Base-by-base conservation (phyloP, 164 flowering plant species). In the Aristolochia californica region DNA sequence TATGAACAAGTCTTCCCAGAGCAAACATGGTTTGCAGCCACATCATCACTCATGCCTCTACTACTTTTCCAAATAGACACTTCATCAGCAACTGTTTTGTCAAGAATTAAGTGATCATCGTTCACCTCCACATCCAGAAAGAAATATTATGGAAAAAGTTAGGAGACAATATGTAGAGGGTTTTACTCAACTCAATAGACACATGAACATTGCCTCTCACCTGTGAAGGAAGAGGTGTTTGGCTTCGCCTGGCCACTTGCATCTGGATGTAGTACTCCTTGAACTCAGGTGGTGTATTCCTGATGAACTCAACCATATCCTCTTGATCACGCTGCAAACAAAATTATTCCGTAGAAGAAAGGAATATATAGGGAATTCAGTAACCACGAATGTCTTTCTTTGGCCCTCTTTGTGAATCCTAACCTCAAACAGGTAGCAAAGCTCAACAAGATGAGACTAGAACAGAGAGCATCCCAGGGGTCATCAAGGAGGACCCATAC, bases 221-320 rank as follows among this genome's bases (percentile, higher is more conserved):
- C 81, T 87, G 97, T 40, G 98, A 88, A 60, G 76, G 86, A 62
- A 80, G 78, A 62, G 97, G 98, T 50, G 94, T 78, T 71, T 93
- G 94, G 76, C 91, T 85, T 77, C 98, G 75, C 70, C 85, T 93
- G 47, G 98, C 94, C 18, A 76, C 89, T 57, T 93, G 94, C 98
- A 93, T 93, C 75, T 89, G 98, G 53, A 89, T 80, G 74, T 87
- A 93, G 59, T 89, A 93, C 77, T 87, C 94, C 66, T 83, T 93
- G 63, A 87, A 89, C 72, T 93, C 97, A 49, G 80, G 24, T 2
- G 83, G 85, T 56, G 97, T 83, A 63, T 77, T 82, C 69, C 85
- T 79, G 47, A 87, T 88, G 64, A 83, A 85, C 55, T 82, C 80
- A 64, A 68, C 71, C 94, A 89, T 80, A 76, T 93, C 97, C 61